Evolutionary conservation across 1,139 yeast genomes (phyloP), one percentile per base, ranked within the genome.

Genomic region (Arxiozyma bovina): DNA sequence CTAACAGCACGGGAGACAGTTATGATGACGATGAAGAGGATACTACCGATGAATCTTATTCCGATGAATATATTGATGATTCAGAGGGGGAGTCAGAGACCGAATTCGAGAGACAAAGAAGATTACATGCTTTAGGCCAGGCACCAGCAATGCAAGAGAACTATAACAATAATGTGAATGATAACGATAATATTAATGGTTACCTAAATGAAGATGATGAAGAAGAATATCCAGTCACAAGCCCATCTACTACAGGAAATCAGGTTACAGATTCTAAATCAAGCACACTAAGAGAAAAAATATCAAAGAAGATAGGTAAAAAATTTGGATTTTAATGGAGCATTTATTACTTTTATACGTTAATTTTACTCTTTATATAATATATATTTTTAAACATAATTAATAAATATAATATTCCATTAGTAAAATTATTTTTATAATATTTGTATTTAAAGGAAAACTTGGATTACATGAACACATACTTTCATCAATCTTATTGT

Each of bases 61-160:
- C 51, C n/a, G 57, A 54, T 27, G 64, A 59, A 30, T 94, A 87
- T 64, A 83, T 91, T 0, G 85, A 75, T 41, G 42, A 17, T 21
- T 72, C 65, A n/a, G 75, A 74, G 21, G 59, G 56, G 15, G 67
- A 63, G 38, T 56, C 62, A 11, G 94, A 87, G 63, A 83, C 91
- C 0, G 85, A 76, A 42, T 82, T 83, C 27, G 97, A 90, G 67
- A 79, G 82, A 59, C 77, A 76, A 49, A 80, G 96, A 65, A 79
- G 97, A 60, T 72, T 88, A 58, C 91, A 93, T 3, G 96, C 96
- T 1, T 76, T 90, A 59, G 95, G 96, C 11, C 71, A 78, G 34
- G 71, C 73, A 3, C 69, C 74, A 2, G 71, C 76, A 73, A 51
- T 77, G 74, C 18, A 7, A 3, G 69, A 74, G 3, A 70, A 76